Evolutionary conservation across 176 grass and related monocot species (phyloP).

Genomic region (Aegilops umbellulata): DNA sequence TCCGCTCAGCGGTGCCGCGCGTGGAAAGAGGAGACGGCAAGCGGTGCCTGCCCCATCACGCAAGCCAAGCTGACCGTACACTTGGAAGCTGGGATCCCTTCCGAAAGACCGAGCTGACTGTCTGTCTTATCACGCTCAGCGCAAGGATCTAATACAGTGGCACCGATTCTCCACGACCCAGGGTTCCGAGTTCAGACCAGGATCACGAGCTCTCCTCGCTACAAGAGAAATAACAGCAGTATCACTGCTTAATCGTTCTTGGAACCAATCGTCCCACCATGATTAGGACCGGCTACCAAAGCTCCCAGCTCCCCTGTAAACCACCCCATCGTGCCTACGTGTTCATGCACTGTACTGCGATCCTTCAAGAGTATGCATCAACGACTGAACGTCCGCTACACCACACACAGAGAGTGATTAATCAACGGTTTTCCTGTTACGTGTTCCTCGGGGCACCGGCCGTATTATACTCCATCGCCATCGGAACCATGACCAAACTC

Average conservation of each 20-base stretch:
- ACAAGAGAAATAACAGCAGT: neutral
- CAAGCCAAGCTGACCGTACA: neutral
- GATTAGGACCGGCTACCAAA: conserved; percentile 25
- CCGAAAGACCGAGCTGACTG: conserved; percentile 35
- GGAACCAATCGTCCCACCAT: conserved; percentile 8
- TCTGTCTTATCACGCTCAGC: neutral
- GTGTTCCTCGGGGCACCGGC: neutral
- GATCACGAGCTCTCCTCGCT: neutral
- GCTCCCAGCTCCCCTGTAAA: too few species aligned
- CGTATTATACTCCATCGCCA: neutral
- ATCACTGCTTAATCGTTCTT: neutral
- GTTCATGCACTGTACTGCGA: neutral
- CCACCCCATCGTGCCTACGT: neutral
- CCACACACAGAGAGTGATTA: too few species aligned
- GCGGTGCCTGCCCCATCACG: neutral
- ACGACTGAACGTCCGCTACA: too few species aligned
- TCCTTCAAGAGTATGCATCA: too few species aligned
- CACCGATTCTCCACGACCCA: neutral
- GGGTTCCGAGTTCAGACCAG: neutral
- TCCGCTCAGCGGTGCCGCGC: neutral
- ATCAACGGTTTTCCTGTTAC: neutral
- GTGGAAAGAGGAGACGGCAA: conserved; percentile 1
- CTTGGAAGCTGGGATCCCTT: neutral
- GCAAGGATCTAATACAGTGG: too few species aligned
- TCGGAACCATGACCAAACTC: neutral